phyloP scores from a whole-genome alignment of 371 early-diverging fungal species.

The Mortierella sp. region DNA sequence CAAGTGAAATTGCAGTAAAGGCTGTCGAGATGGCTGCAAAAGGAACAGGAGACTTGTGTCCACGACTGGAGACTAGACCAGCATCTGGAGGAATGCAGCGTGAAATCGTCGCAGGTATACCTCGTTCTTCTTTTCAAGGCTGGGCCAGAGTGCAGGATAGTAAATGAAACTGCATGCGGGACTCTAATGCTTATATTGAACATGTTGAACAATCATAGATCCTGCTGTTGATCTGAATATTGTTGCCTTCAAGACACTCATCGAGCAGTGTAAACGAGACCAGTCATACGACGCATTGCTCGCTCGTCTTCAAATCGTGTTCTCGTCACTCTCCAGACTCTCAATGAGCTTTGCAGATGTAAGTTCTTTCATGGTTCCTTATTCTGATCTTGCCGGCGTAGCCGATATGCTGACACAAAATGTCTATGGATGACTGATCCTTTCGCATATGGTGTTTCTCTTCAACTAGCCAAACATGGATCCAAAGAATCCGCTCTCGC shows the following conservation, averaged over 20 bases:
- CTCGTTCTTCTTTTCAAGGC: neutral
- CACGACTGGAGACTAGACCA: conserved; percentile 25
- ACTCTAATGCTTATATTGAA: neutral
- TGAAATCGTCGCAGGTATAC: conserved; percentile 48
- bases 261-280: conserved; percentile 45
- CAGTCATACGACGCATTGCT: conserved; percentile 41
- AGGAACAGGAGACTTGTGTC: conserved; percentile 39
- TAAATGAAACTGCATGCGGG: neutral
- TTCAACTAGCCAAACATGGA: conserved; percentile 37
- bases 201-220: conserved; percentile 15
- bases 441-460: too few species aligned
- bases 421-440: neutral
- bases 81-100: conserved; percentile 22
- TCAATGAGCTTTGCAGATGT: conserved; percentile 58
- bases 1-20: conserved; percentile 43
- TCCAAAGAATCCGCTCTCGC: conserved; percentile 40
- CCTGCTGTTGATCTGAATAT: conserved; percentile 39
- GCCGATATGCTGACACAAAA: neutral
- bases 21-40: conserved; percentile 35
- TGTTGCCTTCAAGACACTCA: conserved; percentile 33
- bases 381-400: neutral
- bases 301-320: conserved; percentile 39
- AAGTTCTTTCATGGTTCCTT: neutral
- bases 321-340: conserved; percentile 52
- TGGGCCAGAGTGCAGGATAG: neutral